Evolutionary conservation across 768 basidiomycete species (phyloP).

Genomic region (Dioszegia hungarica): DNA sequence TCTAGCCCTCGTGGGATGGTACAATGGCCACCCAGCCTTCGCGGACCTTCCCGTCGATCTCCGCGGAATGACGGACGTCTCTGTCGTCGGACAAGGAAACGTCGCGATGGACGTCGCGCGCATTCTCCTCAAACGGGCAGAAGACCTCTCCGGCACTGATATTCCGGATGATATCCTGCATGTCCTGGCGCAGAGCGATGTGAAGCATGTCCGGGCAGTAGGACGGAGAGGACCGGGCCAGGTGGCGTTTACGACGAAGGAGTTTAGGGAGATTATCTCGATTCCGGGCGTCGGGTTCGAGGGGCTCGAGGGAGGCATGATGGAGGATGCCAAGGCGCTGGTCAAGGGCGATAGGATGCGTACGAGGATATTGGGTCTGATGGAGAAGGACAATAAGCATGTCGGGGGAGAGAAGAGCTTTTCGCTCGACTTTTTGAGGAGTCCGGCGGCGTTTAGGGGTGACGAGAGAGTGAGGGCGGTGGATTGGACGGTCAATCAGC

Average conservation of each 20-base stretch:
- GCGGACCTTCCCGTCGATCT: slow-evolving; percentile 63
- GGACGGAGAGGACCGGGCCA: slow-evolving; percentile 82
- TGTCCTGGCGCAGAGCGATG: slow-evolving; percentile 59
- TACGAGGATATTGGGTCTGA: slow-evolving; percentile 50
- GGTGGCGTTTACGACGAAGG: slow-evolving; percentile 87
- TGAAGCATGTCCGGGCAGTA: slow-evolving; percentile 75
- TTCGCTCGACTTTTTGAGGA: slow-evolving; percentile 42
- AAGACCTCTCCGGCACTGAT: slow-evolving; percentile 64
- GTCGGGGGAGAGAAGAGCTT: slow-evolving; percentile 26
- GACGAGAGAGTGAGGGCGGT: slow-evolving; percentile 18
- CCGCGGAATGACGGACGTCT: slow-evolving; percentile 60
- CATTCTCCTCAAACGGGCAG: slow-evolving; percentile 70
- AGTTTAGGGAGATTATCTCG: slow-evolving; percentile 74
- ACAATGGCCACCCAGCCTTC: slow-evolving; percentile 80
- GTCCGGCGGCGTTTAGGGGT: slow-evolving; percentile 29
- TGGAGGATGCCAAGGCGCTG: slow-evolving; percentile 33
- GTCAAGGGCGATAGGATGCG: slow-evolving; percentile 47
- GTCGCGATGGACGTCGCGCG: slow-evolving; percentile 89
- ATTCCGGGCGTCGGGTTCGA: slow-evolving; percentile 60
- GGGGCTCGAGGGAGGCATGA: slow-evolving; percentile 28
- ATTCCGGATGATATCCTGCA: slow-evolving; percentile 70
- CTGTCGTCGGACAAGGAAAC: slow-evolving; percentile 89
- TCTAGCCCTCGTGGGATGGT: slow-evolving; percentile 87
- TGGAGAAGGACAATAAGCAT: slow-evolving; percentile 33
- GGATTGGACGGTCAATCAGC: slow-evolving; percentile 41